phyloP scores from a whole-genome alignment of 108 stramenopile species.

The Nannochloropsis salina region DNA sequence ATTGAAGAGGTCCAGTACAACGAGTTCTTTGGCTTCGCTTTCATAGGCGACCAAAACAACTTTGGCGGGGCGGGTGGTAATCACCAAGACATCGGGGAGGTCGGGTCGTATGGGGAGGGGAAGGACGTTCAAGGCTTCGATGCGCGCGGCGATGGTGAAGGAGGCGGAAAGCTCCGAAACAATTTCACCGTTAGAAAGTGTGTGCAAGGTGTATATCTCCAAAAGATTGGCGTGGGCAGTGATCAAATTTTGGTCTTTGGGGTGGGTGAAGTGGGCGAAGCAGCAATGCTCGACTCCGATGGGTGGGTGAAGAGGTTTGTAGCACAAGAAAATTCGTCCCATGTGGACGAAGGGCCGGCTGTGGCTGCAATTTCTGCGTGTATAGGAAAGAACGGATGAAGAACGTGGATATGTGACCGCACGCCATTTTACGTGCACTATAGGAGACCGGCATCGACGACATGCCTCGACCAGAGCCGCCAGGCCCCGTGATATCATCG shows the following conservation, averaged over 20 bases:
- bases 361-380: neutral
- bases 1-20: neutral
- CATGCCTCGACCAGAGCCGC: no score
- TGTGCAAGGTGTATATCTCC: neutral
- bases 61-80: slow-evolving; percentile 4
- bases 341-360: neutral
- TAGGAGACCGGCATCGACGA: no score
- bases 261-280: slow-evolving; percentile 7
- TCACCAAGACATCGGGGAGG: slow-evolving; percentile 2
- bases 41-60: neutral
- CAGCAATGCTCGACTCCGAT: neutral
- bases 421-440: no score
- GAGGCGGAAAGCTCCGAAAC: slow-evolving; percentile 19
- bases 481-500: no score
- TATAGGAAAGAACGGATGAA: neutral
- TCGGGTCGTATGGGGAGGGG: neutral
- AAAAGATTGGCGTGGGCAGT: slow-evolving; percentile 14
- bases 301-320: neutral
- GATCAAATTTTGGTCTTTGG: neutral
- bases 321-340: slow-evolving; percentile 10
- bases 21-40: neutral
- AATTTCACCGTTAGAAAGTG: neutral
- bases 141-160: neutral
- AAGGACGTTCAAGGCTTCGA: slow-evolving; percentile 15
- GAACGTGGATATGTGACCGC: neutral